A percentile compares a stretch with the other conserved stretches of the same genome.
phyloP scores from a whole-genome alignment of 2,329 filamentous ascomycete species.

The Monosporascus sp. region DNA sequence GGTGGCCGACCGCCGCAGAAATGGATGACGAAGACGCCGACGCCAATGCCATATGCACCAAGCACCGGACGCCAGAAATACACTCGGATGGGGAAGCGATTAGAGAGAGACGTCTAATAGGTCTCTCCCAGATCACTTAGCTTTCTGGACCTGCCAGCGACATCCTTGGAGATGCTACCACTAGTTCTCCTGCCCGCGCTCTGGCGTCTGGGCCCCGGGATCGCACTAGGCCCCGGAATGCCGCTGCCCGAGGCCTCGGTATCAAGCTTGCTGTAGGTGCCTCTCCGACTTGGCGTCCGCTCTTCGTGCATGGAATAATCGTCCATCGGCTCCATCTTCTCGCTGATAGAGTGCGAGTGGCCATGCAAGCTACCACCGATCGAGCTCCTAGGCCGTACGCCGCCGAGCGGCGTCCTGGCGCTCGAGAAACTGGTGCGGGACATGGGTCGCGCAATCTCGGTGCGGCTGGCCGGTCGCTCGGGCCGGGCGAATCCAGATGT shows the following conservation, averaged over 20 bases:
- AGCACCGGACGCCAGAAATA: not conserved
- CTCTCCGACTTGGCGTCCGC: constrained; percentile 50
- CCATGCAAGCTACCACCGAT: constrained; percentile 59
- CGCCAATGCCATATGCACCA: not conserved
- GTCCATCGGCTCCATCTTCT: constrained; percentile 49
- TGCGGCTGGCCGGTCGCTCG: constrained; percentile 49
- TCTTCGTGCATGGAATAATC: constrained; percentile 46
- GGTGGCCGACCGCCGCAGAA: not conserved
- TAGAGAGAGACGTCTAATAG: constrained; percentile 32
- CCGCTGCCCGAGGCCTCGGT: constrained; percentile 32
- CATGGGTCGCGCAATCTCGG: constrained; percentile 55
- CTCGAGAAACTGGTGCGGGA: constrained; percentile 59
- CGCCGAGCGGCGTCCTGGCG: constrained; percentile 60
- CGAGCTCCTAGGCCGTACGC: constrained; percentile 64
- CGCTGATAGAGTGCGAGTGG: constrained; percentile 53
- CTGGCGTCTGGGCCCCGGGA: constrained; percentile 45
- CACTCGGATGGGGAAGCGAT: not conserved
- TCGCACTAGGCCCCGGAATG: constrained; percentile 40
- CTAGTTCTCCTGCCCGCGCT: constrained; percentile 41
- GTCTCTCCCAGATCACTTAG: constrained; percentile 50
- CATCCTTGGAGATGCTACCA: constrained; percentile 23
- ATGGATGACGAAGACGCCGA: not conserved
- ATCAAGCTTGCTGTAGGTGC: constrained; percentile 47
- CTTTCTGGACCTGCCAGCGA: constrained; percentile 29
- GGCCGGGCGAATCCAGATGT: constrained; percentile 33